phyloP scores from a whole-genome alignment of 345 rosid species.

The Heritiera littoralis region DNA sequence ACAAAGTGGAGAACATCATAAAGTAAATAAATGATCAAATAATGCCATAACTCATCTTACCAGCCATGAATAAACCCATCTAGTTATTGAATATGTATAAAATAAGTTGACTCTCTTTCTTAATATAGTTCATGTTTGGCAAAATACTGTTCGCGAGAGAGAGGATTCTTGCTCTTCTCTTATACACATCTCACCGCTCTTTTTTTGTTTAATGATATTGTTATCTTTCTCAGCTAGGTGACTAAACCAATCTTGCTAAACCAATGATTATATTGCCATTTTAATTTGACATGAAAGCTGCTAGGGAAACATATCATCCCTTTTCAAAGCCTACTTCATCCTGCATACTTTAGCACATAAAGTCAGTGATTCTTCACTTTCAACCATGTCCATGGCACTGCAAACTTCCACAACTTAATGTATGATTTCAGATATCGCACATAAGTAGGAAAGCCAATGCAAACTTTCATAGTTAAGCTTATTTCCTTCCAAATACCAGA shows the following conservation, averaged over 20 bases:
- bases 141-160: not conserved
- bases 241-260: not conserved
- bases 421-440: not conserved
- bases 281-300: not conserved
- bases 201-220: not conserved
- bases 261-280: not conserved
- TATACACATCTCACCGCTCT: not conserved
- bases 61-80: not conserved
- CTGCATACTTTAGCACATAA: constrained; percentile 6
- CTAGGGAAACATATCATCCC: not conserved
- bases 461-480: not conserved
- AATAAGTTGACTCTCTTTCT: constrained; percentile 5
- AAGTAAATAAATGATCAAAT: not conserved
- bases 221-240: not conserved
- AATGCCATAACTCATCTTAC: not conserved
- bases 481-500: not conserved
- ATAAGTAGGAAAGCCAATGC: not conserved
- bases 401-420: not conserved
- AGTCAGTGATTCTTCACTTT: not conserved
- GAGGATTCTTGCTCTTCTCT: not conserved
- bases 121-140: not conserved
- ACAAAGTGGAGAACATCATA: not conserved
- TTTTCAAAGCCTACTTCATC: not conserved
- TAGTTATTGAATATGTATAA: not conserved
- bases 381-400: not conserved